These are phyloP conservation scores for Monascus ruber DNA, from an alignment of 2,329 filamentous ascomycete genomes.

Conservation along the genomic window DNA sequence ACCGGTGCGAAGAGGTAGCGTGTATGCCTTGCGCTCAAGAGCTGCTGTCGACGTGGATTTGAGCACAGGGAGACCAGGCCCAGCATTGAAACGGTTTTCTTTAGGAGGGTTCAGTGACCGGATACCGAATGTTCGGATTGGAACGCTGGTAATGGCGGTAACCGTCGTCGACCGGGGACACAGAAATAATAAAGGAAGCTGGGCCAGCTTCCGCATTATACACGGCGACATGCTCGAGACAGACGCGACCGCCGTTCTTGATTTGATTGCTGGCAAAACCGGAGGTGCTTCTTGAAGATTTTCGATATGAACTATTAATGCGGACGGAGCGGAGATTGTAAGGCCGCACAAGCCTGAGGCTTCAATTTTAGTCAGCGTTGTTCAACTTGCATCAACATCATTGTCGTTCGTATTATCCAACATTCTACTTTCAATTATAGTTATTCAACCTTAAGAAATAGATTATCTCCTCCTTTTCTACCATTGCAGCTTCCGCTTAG, in stretches of 20 bases:
- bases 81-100: constrained; percentile 43
- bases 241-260: no score
- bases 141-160: constrained; percentile 6
- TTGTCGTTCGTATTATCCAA: no score
- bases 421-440: no score
- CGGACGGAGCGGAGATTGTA: no score
- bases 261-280: no score
- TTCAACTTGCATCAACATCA: no score
- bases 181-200: constrained; percentile 17
- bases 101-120: constrained; percentile 46
- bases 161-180: constrained; percentile 12
- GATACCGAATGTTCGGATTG: constrained; percentile 39
- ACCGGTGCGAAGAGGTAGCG: constrained; percentile 60
- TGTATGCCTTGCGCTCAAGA: constrained; percentile 45
- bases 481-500: no score
- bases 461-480: no score
- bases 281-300: not conserved
- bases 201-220: constrained; percentile 19
- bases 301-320: not conserved
- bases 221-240: constrained; percentile 22
- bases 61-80: constrained; percentile 40
- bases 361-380: no score
- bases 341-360: no score
- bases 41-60: constrained; percentile 48
- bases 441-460: no score